Conservation (phyloP, 2,329 filamentous ascomycete genomes). For the Arthrobotrys pseudoclavata region DNA sequence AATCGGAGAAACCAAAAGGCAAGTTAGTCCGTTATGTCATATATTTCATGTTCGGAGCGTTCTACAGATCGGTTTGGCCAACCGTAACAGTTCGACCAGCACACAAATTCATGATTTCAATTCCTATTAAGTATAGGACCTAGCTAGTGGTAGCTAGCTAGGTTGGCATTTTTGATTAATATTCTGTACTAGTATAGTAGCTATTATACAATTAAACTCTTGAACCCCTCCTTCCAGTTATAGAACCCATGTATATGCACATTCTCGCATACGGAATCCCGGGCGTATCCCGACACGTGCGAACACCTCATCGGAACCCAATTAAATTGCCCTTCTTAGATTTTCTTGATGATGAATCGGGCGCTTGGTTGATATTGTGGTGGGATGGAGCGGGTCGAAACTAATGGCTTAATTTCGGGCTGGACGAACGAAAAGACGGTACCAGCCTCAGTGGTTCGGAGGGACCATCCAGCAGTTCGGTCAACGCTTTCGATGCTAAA, state of each 20-base stretch:
- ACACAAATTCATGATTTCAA: neutral
- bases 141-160: neutral
- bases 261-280: neutral
- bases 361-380: constrained; percentile 33
- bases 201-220: neutral
- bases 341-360: constrained; percentile 43
- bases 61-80: neutral
- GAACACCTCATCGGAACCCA: neutral
- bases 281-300: neutral
- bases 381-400: constrained; percentile 42
- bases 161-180: neutral
- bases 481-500: constrained; percentile 39
- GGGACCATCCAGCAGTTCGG: constrained; percentile 31
- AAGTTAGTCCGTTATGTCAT: neutral
- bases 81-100: neutral
- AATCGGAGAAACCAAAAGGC: neutral
- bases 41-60: neutral
- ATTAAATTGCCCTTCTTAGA: constrained; percentile 3
- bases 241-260: constrained; percentile 1
- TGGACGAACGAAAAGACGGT: constrained; percentile 35
- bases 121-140: neutral
- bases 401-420: constrained; percentile 33
- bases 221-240: neutral
- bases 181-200: neutral
- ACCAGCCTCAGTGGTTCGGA: constrained; percentile 18